phyloP scores from a whole-genome alignment of 2,329 filamentous ascomycete species.

The Sporothrix inflata region DNA sequence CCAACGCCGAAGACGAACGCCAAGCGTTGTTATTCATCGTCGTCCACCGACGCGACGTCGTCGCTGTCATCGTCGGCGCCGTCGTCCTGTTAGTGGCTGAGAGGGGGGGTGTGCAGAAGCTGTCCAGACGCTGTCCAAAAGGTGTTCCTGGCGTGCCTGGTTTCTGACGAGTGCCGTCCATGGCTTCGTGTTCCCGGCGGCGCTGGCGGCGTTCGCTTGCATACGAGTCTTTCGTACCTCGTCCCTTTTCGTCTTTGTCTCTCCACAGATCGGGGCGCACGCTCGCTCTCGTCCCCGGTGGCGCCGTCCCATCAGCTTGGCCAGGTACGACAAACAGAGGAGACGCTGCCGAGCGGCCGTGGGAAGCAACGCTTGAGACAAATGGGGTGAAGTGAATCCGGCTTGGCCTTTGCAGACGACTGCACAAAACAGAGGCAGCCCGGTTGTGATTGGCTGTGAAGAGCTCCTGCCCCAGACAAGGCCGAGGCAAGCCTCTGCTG shows the following conservation, averaged over 20 bases:
- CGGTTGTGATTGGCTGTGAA: neutral
- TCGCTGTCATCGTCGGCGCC: neutral
- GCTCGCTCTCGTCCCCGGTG: neutral
- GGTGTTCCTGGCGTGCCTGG: neutral
- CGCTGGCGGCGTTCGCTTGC: neutral
- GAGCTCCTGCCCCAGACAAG: neutral
- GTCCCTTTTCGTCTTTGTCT: neutral
- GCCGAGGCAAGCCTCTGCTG: conserved; percentile 1
- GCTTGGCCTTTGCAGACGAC: neutral
- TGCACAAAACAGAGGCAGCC: conserved; percentile 9
- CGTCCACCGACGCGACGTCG: too few species aligned
- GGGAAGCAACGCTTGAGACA: too few species aligned
- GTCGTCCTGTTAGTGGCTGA: conserved; percentile 6
- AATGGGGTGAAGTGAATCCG: too few species aligned
- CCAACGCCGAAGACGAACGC: neutral
- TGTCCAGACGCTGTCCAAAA: neutral
- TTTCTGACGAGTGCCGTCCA: neutral
- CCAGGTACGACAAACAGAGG: neutral
- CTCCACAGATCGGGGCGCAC: conserved; percentile 11
- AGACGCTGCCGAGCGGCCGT: neutral
- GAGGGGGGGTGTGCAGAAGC: neutral
- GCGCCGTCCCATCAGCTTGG: neutral
- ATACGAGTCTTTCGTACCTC: neutral
- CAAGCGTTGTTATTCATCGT: too few species aligned
- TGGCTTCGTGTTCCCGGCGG: conserved; percentile 3